A percentile compares a stretch with the other conserved stretches of the same genome.
Conservation (phyloP, 371 early-diverging fungal genomes). For the Fennellomyces sp. region DNA sequence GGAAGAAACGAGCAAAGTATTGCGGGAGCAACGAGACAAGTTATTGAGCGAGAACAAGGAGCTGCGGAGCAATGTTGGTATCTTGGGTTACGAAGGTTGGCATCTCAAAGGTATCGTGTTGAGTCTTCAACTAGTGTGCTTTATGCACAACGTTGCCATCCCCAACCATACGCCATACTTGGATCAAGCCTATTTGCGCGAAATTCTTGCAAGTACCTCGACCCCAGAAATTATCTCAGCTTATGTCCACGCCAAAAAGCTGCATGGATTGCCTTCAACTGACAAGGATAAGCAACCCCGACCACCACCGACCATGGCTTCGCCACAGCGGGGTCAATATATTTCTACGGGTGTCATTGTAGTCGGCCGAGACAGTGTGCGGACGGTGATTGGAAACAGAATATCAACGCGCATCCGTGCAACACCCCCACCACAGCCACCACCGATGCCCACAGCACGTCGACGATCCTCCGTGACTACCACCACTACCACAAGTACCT, state of each 20-base stretch:
- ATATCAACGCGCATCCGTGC: conserved; percentile 1
- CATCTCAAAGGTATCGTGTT: conserved; percentile 43
- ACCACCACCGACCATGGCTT: background rate
- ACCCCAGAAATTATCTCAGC: conserved; percentile 21
- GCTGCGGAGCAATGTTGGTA: conserved; percentile 38
- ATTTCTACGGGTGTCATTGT: conserved; percentile 1
- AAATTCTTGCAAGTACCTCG: conserved; percentile 8
- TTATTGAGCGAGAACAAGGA: conserved; percentile 39
- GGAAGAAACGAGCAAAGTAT: conserved; percentile 62
- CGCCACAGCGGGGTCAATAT: background rate
- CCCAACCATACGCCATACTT: conserved; percentile 22
- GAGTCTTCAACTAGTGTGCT: conserved; percentile 33
- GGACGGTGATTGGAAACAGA: conserved; percentile 1
- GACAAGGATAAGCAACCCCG: background rate
- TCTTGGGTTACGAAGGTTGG: conserved; percentile 53
- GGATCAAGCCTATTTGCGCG: conserved; percentile 7
- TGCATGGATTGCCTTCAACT: background rate
- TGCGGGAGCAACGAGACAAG: conserved; percentile 36
- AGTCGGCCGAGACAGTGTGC: background rate
- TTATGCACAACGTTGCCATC: conserved; percentile 17
- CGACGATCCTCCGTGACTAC: background rate
- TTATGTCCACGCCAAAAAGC: conserved; percentile 13
- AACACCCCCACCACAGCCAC: conserved; percentile 5
- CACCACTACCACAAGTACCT: conserved; percentile 22
- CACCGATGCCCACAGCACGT: background rate